phyloP scores from a whole-genome alignment of 1,139 yeast genomes.

The Petasospora rhodanensis region DNA sequence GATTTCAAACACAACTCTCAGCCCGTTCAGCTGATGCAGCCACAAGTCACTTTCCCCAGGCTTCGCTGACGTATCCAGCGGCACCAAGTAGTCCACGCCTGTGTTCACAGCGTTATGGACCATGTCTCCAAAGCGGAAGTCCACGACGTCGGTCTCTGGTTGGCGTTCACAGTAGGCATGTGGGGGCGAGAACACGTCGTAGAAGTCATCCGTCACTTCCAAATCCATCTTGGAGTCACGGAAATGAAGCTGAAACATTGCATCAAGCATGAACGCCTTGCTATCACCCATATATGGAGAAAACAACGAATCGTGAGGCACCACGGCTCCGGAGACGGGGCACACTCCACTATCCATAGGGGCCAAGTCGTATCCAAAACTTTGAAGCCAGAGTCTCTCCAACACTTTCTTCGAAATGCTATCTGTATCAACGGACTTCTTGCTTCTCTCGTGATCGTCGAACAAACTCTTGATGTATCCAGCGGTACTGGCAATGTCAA shows the following conservation, averaged over 20 bases:
- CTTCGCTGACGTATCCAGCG: conserved; percentile 12
- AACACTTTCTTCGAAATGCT: not conserved
- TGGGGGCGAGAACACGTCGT: conserved; percentile 9
- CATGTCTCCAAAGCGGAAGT: conserved; percentile 23
- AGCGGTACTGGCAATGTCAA: conserved; percentile 11
- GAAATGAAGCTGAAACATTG: conserved; percentile 15
- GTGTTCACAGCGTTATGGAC: conserved; percentile 6
- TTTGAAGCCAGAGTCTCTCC: conserved; percentile 4
- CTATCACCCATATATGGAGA: conserved; percentile 11
- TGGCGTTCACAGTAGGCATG: conserved; percentile 19
- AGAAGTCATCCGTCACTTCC: conserved; percentile 11
- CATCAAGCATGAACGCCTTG: conserved; percentile 14
- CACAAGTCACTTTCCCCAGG: conserved; percentile 32
- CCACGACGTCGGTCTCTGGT: conserved; percentile 17
- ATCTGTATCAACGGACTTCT: conserved; percentile 1
- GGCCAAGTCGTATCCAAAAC: conserved; percentile 4
- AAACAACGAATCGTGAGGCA: conserved; percentile 1
- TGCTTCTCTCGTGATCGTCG: conserved; percentile 5
- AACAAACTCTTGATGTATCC: conserved; percentile 13
- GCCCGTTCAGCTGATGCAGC: conserved; percentile 33
- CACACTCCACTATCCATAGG: conserved; percentile 7
- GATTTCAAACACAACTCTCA: conserved; percentile 38
- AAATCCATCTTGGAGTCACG: not conserved
- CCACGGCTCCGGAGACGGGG: conserved; percentile 5
- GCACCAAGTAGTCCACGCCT: conserved; percentile 25